Evolutionary conservation across 2,329 filamentous ascomycete species (phyloP), one percentile per base, ranked within the genome.

Genomic region (Magnaporthales sp.): DNA sequence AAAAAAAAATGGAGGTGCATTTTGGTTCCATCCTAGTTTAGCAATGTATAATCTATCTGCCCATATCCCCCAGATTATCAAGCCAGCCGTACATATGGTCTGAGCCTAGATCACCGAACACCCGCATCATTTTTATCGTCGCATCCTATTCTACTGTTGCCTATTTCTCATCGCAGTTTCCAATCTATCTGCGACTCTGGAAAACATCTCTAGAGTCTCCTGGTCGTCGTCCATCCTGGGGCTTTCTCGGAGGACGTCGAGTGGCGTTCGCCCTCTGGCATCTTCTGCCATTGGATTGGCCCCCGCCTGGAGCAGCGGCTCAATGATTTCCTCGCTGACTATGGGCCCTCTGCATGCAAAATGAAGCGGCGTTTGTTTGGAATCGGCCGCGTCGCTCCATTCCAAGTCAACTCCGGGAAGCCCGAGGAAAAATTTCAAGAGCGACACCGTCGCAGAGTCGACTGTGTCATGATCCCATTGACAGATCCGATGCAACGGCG

Each of bases 401-500:
- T 58, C 8, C 54, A 58, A 1, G 13, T 58, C 22, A 26, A 58
- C 15, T 3, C 54, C 54, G 11, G 54, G 54, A 13, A 58, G 54
- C 4, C 22, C 8, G 4, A 58, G 15, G 54, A 58, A 58, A 15
- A 58, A 58, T 7, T 58, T 58, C 22, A 58, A 24, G 22, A 58
- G 9, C 13, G 4, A 26, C 22, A 27, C 2, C 24, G 4, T 26
- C 6, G 3, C 13, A 24, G 24, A 10, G 3, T 2, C 27, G 54
- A 4, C 1, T 2, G 1, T 13, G 24, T 3, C 3, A 7, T 11
- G 3, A 24, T 11, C 19, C 22, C 24, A 27, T 5, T 2, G 4
- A 26, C 54, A 58, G 54, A 58, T 26, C 3, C 3, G 5, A 26
- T 58, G 54, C n/a, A 58, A 9, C 7, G 54, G 54, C 4, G 54